Percentiles rank a stretch among this genome's conserved stretches.
phyloP scores from a whole-genome alignment of 1,284 basidiomycete species.

The Inonotus hispidus region DNA sequence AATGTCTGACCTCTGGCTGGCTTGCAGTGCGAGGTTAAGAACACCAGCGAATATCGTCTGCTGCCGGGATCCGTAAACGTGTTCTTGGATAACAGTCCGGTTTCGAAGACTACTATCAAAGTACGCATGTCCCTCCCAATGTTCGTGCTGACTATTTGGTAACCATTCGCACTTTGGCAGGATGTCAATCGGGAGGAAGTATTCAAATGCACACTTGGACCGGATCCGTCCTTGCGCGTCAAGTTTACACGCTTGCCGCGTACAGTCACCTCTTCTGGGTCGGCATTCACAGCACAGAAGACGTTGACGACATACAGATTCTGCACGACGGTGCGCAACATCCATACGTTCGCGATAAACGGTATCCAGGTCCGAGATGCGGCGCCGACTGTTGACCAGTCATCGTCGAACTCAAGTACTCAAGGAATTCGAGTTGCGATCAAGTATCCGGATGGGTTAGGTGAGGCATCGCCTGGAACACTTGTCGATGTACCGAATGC shows the following conservation, averaged over 20 bases:
- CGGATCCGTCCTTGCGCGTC: conserved; percentile 43
- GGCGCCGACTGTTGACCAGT: conserved; percentile 31
- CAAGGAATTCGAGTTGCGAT: conserved; percentile 41
- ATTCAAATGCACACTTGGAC: conserved; percentile 51
- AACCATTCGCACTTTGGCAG: conserved; percentile 23
- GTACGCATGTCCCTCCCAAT: conserved; percentile 28
- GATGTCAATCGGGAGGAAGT: conserved; percentile 43
- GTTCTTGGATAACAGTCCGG: conserved; percentile 45
- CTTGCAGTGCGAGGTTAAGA: conserved; percentile 41
- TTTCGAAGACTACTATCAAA: conserved; percentile 41
- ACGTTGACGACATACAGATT: conserved; percentile 40
- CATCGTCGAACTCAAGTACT: conserved; percentile 18
- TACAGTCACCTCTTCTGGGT: conserved; percentile 30
- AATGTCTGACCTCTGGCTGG: conserved; percentile 8
- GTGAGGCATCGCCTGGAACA: conserved; percentile 38
- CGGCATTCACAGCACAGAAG: conserved; percentile 39
- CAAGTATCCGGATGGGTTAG: conserved; percentile 41
- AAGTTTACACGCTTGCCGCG: conserved; percentile 39
- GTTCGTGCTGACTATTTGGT: not conserved
- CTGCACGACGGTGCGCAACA: conserved; percentile 43
- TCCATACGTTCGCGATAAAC: conserved; percentile 38
- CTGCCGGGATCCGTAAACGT: conserved; percentile 47
- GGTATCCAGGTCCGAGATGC: conserved; percentile 44
- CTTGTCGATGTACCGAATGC: conserved; percentile 28
- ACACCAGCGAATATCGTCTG: conserved; percentile 46